These are phyloP conservation scores for Wickerhamiella infanticola DNA, from an alignment of 1,139 yeast genomes.

Conservation along the genomic window DNA sequence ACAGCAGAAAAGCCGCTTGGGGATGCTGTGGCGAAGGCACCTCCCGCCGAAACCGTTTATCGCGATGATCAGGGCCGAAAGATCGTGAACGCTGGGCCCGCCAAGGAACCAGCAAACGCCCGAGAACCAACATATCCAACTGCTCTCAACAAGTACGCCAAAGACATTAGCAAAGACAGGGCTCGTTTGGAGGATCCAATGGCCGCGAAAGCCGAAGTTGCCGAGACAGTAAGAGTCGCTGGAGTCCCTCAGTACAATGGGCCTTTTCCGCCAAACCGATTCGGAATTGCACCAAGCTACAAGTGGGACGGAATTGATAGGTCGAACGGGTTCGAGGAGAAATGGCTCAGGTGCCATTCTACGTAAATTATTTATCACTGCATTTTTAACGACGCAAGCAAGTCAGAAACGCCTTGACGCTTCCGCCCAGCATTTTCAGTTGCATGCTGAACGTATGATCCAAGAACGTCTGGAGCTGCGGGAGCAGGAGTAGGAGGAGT, in stretches of 20 bases:
- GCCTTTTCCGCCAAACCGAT: conserved; percentile 50
- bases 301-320: conserved; percentile 93
- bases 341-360: conserved; percentile 31
- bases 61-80: conserved; percentile 45
- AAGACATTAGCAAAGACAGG: conserved; percentile 24
- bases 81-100: conserved; percentile 35
- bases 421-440: neutral
- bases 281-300: conserved; percentile 60
- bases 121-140: conserved; percentile 16
- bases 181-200: conserved; percentile 59
- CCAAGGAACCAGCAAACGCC: conserved; percentile 26
- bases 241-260: conserved; percentile 38
- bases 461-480: neutral
- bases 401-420: neutral
- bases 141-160: conserved; percentile 29
- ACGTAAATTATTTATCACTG: neutral
- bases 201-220: conserved; percentile 28
- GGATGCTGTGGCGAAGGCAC: conserved; percentile 14
- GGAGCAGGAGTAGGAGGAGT: neutral
- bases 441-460: neutral
- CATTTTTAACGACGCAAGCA: neutral
- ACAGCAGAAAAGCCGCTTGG: conserved; percentile 19
- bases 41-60: conserved; percentile 33
- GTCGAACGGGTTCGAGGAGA: conserved; percentile 74
- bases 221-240: conserved; percentile 19